Conservation (phyloP, 148 eudicot genomes). For the Beta vulgaris region DNA sequence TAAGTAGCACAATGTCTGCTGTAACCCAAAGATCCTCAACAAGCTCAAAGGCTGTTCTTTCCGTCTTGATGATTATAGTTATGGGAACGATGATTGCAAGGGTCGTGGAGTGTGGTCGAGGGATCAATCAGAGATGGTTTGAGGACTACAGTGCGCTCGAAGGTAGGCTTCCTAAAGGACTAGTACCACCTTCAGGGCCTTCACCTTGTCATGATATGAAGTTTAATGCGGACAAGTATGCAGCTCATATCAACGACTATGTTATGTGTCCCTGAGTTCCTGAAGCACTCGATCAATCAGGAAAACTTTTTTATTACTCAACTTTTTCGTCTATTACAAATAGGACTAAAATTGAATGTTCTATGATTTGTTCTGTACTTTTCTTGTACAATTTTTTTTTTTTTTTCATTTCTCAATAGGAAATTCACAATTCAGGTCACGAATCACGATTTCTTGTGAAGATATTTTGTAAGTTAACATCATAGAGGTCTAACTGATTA, state of each 20-base stretch:
- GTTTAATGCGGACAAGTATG: background rate
- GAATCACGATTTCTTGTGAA: too few relatives aligned
- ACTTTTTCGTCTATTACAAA: too few relatives aligned
- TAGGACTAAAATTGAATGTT: too few relatives aligned
- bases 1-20: background rate
- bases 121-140: background rate
- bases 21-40: background rate
- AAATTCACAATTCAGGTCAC: too few relatives aligned
- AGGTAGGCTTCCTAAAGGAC: conserved; percentile 43
- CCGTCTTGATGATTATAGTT: background rate
- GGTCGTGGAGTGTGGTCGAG: conserved; percentile 11
- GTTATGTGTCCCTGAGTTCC: conserved; percentile 19
- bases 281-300: background rate
- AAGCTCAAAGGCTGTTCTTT: background rate
- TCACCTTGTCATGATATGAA: conserved; percentile 44
- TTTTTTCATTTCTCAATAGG: too few relatives aligned
- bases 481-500: too few relatives aligned
- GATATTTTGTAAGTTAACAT: too few relatives aligned
- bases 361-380: too few relatives aligned
- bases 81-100: background rate
- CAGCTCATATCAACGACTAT: conserved; percentile 7
- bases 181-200: conserved; percentile 51
- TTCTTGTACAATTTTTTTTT: too few relatives aligned
- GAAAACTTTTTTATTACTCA: background rate
- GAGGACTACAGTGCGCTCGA: conserved; percentile 14